phyloP scores from a whole-genome alignment of 306 rosid species.

The Abrus precatorius region DNA sequence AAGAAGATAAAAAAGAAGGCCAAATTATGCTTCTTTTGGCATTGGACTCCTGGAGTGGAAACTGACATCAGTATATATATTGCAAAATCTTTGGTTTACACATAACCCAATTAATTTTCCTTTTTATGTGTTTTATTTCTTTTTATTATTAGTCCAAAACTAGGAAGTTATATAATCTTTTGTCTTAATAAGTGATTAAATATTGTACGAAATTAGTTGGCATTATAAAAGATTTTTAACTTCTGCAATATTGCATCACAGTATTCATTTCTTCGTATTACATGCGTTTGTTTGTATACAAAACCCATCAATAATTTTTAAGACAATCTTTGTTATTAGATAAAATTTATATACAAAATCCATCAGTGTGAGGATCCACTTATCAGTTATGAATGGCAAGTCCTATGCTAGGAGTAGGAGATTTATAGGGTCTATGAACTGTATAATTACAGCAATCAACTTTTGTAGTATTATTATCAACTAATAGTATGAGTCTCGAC shows the following conservation, averaged over 20 bases:
- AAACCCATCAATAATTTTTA: too few relatives aligned
- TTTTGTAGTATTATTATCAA: too few relatives aligned
- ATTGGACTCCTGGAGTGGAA: conserved; percentile 36
- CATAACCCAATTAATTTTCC: conserved; percentile 41
- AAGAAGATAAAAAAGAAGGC: not conserved
- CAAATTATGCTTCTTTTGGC: conserved; percentile 7
- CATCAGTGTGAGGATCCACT: too few relatives aligned
- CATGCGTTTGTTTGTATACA: too few relatives aligned
- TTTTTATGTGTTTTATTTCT: conserved; percentile 52
- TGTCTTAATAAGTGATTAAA: conserved; percentile 40
- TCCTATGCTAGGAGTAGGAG: too few relatives aligned
- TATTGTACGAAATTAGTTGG: conserved; percentile 33
- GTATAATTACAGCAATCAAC: too few relatives aligned
- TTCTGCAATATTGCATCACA: conserved; percentile 1
- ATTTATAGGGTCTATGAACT: too few relatives aligned
- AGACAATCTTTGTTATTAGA: too few relatives aligned
- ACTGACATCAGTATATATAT: conserved; percentile 50
- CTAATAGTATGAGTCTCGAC: too few relatives aligned
- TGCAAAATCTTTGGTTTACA: conserved; percentile 45
- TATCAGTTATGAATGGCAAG: too few relatives aligned
- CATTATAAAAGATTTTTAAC: conserved; percentile 41
- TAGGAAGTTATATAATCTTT: conserved; percentile 56
- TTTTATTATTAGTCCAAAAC: conserved; percentile 47
- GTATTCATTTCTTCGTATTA: conserved; percentile 24
- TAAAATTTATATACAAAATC: too few relatives aligned